phyloP scores from a whole-genome alignment of 306 rosid genomes.

The Acmispon strigosus region DNA sequence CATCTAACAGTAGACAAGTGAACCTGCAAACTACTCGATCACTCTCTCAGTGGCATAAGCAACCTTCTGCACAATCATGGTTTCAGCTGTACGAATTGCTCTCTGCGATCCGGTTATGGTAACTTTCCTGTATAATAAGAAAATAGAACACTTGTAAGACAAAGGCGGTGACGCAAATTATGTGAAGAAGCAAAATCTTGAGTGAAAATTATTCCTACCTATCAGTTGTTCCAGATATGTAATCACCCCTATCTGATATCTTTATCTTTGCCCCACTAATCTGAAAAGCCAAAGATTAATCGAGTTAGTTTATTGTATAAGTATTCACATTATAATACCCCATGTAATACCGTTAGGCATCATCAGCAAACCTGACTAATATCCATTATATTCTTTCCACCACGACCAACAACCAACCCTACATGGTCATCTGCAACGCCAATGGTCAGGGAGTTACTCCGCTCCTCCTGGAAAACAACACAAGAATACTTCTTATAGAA shows the following conservation, averaged over 20 bases:
- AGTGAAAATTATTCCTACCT: conserved; percentile 41
- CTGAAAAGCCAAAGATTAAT: conserved; percentile 40
- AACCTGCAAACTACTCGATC: conserved; percentile 31
- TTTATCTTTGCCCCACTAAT: conserved; percentile 94
- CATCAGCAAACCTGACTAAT: conserved; percentile 76
- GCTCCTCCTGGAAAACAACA: conserved; percentile 75
- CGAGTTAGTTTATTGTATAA: conserved; percentile 1
- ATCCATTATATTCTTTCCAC: conserved; percentile 88
- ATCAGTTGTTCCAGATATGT: conserved; percentile 92
- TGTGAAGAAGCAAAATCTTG: not conserved
- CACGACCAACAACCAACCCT: conserved; percentile 98
- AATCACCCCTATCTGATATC: conserved; percentile 98
- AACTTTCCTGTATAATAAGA: conserved; percentile 67
- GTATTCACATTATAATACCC: conserved; percentile 6
- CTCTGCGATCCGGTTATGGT: conserved; percentile 97
- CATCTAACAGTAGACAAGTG: conserved; percentile 28
- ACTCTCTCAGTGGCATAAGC: conserved; percentile 82
- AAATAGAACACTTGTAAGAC: conserved; percentile 2
- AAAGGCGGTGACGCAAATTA: not conserved
- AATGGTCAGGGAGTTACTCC: conserved; percentile 72
- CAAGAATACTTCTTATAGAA: not conserved
- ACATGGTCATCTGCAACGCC: conserved; percentile 86
- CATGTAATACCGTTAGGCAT: not conserved
- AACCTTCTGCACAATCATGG: conserved; percentile 95
- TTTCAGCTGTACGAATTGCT: conserved; percentile 75